Evolutionary conservation across 2,329 filamentous ascomycete genomes (phyloP).

Genomic region (Aspergillus sp.): DNA sequence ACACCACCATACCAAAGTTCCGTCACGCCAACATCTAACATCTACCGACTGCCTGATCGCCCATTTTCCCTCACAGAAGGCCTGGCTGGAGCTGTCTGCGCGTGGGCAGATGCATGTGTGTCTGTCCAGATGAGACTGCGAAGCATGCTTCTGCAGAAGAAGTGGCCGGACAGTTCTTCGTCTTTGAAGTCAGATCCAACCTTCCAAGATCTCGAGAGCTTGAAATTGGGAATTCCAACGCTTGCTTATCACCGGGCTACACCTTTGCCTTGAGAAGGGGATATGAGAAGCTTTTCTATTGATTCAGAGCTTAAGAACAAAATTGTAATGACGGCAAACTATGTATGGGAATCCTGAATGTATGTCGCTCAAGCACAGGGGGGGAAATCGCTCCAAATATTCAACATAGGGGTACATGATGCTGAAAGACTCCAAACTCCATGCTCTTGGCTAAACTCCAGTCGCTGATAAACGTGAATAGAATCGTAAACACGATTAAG

Average conservation of each 20-base stretch:
- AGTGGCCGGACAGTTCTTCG: conserved; percentile 1
- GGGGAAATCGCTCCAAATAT: background rate
- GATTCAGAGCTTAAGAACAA: background rate
- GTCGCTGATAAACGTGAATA: background rate
- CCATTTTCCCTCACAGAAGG: conserved; percentile 45
- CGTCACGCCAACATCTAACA: conserved; percentile 18
- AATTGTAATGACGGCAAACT: background rate
- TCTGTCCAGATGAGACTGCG: conserved; percentile 36
- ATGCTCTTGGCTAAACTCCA: conserved; percentile 1
- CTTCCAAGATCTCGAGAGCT: conserved; percentile 24
- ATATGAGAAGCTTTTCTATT: background rate
- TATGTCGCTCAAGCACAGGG: background rate
- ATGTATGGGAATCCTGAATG: background rate
- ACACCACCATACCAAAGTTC: conserved; percentile 37
- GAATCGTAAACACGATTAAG: background rate
- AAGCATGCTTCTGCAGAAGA: conserved; percentile 32
- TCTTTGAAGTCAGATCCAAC: conserved; percentile 20
- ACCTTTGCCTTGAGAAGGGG: conserved; percentile 19
- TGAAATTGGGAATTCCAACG: conserved; percentile 32
- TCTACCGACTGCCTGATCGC: conserved; percentile 44
- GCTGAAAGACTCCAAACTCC: conserved; percentile 5
- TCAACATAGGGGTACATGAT: background rate
- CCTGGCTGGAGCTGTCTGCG: conserved; percentile 42
- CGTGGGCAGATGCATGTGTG: conserved; percentile 45
- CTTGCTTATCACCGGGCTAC: conserved; percentile 32